Evolutionary conservation across 441 rosid genomes (phyloP).

Genomic region (Arabidopsis lyrata): DNA sequence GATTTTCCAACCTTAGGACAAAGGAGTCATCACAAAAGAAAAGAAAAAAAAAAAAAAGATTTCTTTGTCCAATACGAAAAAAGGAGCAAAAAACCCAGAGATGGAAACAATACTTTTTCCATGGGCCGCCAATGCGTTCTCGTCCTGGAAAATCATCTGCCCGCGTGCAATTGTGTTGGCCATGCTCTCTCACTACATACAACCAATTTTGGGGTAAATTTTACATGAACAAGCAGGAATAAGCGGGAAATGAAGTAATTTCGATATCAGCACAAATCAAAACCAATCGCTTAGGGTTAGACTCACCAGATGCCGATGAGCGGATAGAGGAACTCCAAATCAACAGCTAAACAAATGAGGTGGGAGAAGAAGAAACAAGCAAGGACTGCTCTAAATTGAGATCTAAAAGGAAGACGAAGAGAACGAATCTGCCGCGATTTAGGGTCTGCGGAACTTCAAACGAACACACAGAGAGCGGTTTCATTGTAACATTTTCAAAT

Average conservation of each 20-base stretch:
- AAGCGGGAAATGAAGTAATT: background rate
- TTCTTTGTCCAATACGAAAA: background rate
- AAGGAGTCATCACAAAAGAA: background rate
- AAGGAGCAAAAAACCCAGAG: background rate
- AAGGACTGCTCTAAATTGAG: background rate
- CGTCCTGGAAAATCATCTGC: slow-evolving; percentile 44
- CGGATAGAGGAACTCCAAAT: background rate
- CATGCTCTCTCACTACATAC: slow-evolving; percentile 30
- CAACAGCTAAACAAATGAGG: background rate
- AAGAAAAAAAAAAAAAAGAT: background rate
- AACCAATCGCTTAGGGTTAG: background rate
- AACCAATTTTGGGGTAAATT: background rate
- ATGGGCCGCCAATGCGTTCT: slow-evolving; percentile 39
- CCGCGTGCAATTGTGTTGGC: slow-evolving; percentile 29
- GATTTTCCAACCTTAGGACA: background rate
- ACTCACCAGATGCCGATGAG: slow-evolving; percentile 23
- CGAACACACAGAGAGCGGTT: background rate
- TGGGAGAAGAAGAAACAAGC: background rate
- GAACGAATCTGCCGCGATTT: slow-evolving; percentile 1
- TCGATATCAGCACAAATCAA: background rate
- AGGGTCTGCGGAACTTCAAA: background rate
- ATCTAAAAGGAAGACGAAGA: too few relatives aligned
- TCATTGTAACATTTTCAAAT: background rate
- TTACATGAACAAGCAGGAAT: background rate
- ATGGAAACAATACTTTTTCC: slow-evolving; percentile 19